Evolutionary conservation across 805 yeast species (phyloP), one percentile per base, ranked within the genome.

Genomic region (Candida ipomoeae): DNA sequence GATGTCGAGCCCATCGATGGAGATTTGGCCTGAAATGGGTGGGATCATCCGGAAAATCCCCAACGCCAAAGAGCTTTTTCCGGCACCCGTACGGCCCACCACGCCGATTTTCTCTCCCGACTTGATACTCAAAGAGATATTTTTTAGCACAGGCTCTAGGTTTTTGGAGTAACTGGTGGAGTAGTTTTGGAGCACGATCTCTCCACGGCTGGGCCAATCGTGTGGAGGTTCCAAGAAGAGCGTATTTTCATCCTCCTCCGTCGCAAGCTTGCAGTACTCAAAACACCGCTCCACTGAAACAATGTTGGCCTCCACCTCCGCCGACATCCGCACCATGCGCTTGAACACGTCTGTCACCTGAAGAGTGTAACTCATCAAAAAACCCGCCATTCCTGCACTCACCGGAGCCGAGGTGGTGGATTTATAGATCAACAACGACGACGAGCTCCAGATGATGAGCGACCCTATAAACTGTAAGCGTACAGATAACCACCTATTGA

Each of bases 91-190:
- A 64, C 98, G 80, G 23, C 98, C 98, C 50, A 92, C 97, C 67
- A 91, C 90, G 54, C 98, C 98, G 62, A 91, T 76, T 67, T 92
- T 92, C 65, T 92, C 97, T 50, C 79, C 73, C 1, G 91, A 81
- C 44, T 81, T 76, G 59, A 92, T 81, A 11, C 78, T 69, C 21
- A 92, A 62, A 51, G 72, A 76, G 59, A 92, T 79, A 51, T 83
- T 73, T 59, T 83, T 86, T 68, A 92, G 74, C 3, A 89, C 94
- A 17, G 87, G 77, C 45, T 88, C 96, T 55, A 92, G 75, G 52
- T 85, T 90, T 13, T 83, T 81, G 66, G 97, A 82, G 64, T 92
- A 92, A 52, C 88, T 79, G 4, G 97, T 83, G n/a, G 89, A 81
- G 65, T 89, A 92, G 58, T 87, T 29, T 5, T 46, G 39, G 29